Evolutionary conservation across 2,329 filamentous ascomycete species (phyloP), one percentile per base, ranked within the genome.

Genomic region (Tolypocladium ovalisporum): DNA sequence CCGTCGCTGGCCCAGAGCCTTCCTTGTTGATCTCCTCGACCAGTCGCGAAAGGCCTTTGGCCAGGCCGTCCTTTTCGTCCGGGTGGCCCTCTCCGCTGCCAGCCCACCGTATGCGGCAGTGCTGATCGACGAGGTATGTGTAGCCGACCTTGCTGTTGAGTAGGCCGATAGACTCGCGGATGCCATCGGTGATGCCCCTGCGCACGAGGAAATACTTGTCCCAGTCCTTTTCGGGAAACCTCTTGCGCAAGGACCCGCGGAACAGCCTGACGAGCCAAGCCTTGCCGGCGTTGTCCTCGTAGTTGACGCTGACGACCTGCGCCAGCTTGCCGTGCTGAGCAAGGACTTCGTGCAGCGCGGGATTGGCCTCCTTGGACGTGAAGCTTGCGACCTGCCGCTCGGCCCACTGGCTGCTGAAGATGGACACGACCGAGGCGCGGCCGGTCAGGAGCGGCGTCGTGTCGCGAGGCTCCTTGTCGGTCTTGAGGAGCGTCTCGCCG

Each of bases 101-200:
- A 0, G 93, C 94, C 94, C 94, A 99, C 57, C 94, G 83, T 64
- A 99, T 95, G 73, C 85, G 88, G 71, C 91, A 96, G 62, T 92
- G 79, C 61, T 85, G 79, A 70, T 99, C 94, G 58, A 99, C 79
- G 53, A 99, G 79, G 72, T 96, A 99, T 5, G 92, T 87, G 74
- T 97, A 97, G 40, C 92, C 93, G 37, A 97, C 93, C 73, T 92
- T 95, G 63, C 84, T 85, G 73, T 99, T 99, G 68, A 96, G 75
- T 68, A 96, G 64, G 13, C 85, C 85, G 60, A 88, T 83, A 42
- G 75, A 76, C 70, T 87, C 84, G 55, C 80, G 77, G 57, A 87
- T 82, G 57, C 84, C 77, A 56, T 85, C 80, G 0, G 81, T 79
- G 55, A 87, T 68, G 42, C 82, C 83, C 59, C 73, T 77, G 55